phyloP scores from a whole-genome alignment of 2,329 filamentous ascomycete species.

The Venturia effusa region DNA sequence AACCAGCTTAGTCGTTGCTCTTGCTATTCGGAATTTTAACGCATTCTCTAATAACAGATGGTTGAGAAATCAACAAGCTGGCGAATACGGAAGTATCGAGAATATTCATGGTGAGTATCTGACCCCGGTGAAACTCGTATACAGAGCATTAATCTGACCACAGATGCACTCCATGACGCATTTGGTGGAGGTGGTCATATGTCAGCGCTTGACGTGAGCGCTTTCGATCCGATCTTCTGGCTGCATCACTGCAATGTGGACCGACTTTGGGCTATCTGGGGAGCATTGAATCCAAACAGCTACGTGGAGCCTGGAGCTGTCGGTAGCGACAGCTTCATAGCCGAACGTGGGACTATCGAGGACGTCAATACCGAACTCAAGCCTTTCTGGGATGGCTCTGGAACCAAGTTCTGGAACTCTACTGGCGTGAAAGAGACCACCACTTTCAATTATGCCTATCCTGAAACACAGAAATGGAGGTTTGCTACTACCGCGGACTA shows the following conservation, averaged over 20 bases:
- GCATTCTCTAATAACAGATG: slow-evolving; percentile 5
- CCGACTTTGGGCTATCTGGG: slow-evolving; percentile 18
- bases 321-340: slow-evolving; percentile 18
- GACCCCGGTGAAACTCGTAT: background rate
- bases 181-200: slow-evolving; percentile 9
- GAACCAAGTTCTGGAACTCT: slow-evolving; percentile 7
- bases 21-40: background rate
- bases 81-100: slow-evolving; percentile 35
- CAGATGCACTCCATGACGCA: slow-evolving; percentile 2
- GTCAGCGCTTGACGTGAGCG: background rate
- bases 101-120: background rate
- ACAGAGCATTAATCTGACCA: background rate
- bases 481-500: slow-evolving; percentile 8
- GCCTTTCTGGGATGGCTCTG: background rate
- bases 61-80: background rate
- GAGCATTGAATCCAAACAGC: slow-evolving; percentile 21
- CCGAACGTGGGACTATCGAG: background rate
- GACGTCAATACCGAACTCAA: background rate
- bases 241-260: slow-evolving; percentile 11
- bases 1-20: background rate
- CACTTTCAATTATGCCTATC: slow-evolving; percentile 24
- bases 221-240: slow-evolving; percentile 12
- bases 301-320: slow-evolving; percentile 16
- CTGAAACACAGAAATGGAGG: slow-evolving; percentile 20
- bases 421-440: slow-evolving; percentile 13